Conservation (phyloP, 1,284 basidiomycete genomes). For the Phylloporus sp. region DNA sequence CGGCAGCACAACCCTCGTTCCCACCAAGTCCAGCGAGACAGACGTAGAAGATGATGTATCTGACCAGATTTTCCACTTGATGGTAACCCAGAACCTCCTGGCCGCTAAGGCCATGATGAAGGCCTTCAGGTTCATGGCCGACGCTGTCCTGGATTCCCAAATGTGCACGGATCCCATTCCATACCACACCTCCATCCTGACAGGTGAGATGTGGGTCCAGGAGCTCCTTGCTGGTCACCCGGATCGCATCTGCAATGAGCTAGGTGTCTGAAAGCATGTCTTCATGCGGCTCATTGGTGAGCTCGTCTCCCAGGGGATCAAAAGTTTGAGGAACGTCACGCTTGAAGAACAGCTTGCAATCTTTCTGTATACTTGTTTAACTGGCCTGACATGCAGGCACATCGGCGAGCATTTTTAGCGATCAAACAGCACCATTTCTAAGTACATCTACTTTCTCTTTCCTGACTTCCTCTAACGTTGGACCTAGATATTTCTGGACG, state of each 20-base stretch:
- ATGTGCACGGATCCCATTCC: background rate
- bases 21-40: too few species aligned
- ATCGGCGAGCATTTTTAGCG: slow-evolving; percentile 8
- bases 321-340: background rate
- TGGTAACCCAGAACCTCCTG: too few species aligned
- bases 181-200: slow-evolving; percentile 1
- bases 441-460: too few species aligned
- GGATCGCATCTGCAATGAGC: background rate
- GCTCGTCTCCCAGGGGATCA: background rate
- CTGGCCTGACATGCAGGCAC: background rate
- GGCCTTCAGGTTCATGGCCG: too few species aligned
- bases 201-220: background rate
- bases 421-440: background rate
- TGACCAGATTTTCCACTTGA: too few species aligned
- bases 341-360: background rate
- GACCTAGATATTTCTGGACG: background rate
- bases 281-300: background rate
- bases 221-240: slow-evolving; percentile 8
- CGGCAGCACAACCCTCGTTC: too few species aligned
- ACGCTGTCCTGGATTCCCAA: too few species aligned
- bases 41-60: too few species aligned
- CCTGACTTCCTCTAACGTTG: too few species aligned
- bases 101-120: too few species aligned
- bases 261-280: slow-evolving; percentile 1
- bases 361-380: background rate